phyloP scores from a whole-genome alignment of 2,329 filamentous ascomycete species.

The Cercospora janseana region DNA sequence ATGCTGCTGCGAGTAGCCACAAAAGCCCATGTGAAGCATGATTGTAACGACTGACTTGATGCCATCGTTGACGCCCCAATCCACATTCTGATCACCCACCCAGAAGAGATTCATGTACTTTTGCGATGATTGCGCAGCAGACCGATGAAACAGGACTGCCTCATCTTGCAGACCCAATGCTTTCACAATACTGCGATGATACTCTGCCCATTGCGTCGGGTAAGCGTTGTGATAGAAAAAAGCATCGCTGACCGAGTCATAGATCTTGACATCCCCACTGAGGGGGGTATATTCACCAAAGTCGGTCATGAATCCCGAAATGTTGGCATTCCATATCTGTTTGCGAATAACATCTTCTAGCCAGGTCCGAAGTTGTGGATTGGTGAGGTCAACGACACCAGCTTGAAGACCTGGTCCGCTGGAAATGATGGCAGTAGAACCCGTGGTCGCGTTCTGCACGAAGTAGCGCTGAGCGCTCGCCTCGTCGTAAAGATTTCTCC shows the following conservation, averaged over 20 bases:
- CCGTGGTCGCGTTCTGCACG: conserved; percentile 40
- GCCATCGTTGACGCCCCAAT: conserved; percentile 39
- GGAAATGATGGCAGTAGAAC: conserved; percentile 38
- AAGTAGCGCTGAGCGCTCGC: conserved; percentile 35
- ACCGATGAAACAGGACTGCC: conserved; percentile 40
- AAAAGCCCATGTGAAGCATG: conserved; percentile 40
- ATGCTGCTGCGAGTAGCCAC: conserved; percentile 39
- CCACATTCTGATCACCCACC: conserved; percentile 41
- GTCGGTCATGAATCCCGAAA: conserved; percentile 40
- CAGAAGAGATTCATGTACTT: conserved; percentile 42
- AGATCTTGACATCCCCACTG: conserved; percentile 33
- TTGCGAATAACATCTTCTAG: conserved; percentile 37
- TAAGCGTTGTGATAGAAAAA: conserved; percentile 41
- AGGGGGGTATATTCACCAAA: conserved; percentile 41
- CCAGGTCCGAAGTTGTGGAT: conserved; percentile 36
- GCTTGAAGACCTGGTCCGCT: conserved; percentile 41
- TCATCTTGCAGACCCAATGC: conserved; percentile 34
- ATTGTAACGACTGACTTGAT: conserved; percentile 39
- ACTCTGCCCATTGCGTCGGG: conserved; percentile 37
- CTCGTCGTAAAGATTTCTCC: conserved; percentile 37
- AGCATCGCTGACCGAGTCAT: conserved; percentile 33
- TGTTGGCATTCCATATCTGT: conserved; percentile 40
- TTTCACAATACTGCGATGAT: conserved; percentile 36
- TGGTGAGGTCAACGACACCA: conserved; percentile 41
- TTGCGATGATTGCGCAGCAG: conserved; percentile 36